Evolutionary conservation across 495 filamentous ascomycete genomes (phyloP).

Genomic region (Xylaria castorea): DNA sequence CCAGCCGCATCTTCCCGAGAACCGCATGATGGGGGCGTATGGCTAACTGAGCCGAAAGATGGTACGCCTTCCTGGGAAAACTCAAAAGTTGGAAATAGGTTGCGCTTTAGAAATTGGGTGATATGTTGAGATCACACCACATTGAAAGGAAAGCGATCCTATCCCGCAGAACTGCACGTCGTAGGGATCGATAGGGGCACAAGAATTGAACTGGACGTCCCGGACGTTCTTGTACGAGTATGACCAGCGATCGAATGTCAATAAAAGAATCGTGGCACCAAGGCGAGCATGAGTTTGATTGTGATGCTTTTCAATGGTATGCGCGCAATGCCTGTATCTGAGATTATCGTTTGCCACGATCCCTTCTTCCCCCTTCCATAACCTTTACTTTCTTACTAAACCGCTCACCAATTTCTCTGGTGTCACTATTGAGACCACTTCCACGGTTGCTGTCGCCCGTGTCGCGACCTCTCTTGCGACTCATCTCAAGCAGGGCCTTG

Average conservation of each 20-base stretch:
- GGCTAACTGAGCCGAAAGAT: not conserved
- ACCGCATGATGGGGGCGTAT: not conserved
- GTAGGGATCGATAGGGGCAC: not conserved
- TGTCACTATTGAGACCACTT: conserved; percentile 52
- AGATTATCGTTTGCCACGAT: conserved; percentile 51
- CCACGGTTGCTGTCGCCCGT: conserved; percentile 64
- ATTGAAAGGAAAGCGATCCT: not conserved
- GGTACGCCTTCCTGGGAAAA: not conserved
- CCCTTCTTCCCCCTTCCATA: conserved; percentile 64
- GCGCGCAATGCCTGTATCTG: not conserved
- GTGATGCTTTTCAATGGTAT: not conserved
- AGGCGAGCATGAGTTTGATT: not conserved
- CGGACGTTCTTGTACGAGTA: not conserved
- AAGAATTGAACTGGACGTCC: not conserved
- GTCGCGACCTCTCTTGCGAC: conserved; percentile 72
- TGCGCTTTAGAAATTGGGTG: not conserved
- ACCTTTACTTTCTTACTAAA: conserved; percentile 79
- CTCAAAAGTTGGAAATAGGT: not conserved
- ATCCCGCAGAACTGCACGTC: not conserved
- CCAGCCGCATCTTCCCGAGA: not conserved
- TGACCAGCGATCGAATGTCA: not conserved
- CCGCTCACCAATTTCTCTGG: conserved; percentile 64
- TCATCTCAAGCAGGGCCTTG: conserved; percentile 74
- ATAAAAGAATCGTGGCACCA: not conserved
- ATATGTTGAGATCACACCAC: not conserved